These are phyloP conservation scores for Purshia tridentata DNA, from an alignment of 306 rosid species.

Conservation along the genomic window DNA sequence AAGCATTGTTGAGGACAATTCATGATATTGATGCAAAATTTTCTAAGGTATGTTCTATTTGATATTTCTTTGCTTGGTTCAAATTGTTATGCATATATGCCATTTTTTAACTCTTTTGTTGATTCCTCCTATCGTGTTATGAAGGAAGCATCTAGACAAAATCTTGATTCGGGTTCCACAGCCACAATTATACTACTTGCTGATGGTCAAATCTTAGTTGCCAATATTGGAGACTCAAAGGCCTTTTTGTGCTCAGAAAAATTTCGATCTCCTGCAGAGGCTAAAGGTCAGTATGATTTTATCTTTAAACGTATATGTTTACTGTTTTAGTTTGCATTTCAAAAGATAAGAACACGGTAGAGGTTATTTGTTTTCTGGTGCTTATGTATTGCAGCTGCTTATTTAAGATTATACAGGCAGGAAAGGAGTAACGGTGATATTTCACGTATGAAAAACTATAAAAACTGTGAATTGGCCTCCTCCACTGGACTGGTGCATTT, in stretches of 20 bases:
- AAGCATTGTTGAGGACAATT: slow-evolving; percentile 85
- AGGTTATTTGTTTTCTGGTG: slow-evolving; percentile 30
- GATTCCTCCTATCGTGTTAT: slow-evolving; percentile 41
- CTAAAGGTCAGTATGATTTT: slow-evolving; percentile 65
- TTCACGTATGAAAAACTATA: slow-evolving; percentile 51
- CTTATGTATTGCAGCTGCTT: slow-evolving; percentile 57
- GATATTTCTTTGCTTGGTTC: slow-evolving; percentile 21
- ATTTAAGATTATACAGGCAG: slow-evolving; percentile 69
- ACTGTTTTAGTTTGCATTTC: slow-evolving; percentile 21
- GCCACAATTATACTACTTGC: slow-evolving; percentile 75
- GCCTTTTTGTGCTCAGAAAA: slow-evolving; percentile 87
- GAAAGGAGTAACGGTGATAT: slow-evolving; percentile 56
- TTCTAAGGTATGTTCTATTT: slow-evolving; percentile 61
- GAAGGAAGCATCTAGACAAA: slow-evolving; percentile 79
- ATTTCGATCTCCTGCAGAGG: slow-evolving; percentile 71
- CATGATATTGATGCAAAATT: slow-evolving; percentile 79
- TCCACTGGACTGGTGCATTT: slow-evolving; percentile 57
- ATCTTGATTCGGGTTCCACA: slow-evolving; percentile 76
- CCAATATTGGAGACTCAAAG: slow-evolving; percentile 94
- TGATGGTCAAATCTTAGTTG: slow-evolving; percentile 86
- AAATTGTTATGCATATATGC: slow-evolving; percentile 14
- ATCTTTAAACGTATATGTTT: slow-evolving; percentile 8
- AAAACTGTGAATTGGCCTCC: slow-evolving; percentile 51
- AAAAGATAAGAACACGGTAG: slow-evolving; percentile 17
- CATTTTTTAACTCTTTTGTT: slow-evolving; percentile 28